Evolutionary conservation across 2,329 filamentous ascomycete genomes (phyloP), one percentile per base, ranked within the genome.

Genomic region (Colletotrichum spinosum): DNA sequence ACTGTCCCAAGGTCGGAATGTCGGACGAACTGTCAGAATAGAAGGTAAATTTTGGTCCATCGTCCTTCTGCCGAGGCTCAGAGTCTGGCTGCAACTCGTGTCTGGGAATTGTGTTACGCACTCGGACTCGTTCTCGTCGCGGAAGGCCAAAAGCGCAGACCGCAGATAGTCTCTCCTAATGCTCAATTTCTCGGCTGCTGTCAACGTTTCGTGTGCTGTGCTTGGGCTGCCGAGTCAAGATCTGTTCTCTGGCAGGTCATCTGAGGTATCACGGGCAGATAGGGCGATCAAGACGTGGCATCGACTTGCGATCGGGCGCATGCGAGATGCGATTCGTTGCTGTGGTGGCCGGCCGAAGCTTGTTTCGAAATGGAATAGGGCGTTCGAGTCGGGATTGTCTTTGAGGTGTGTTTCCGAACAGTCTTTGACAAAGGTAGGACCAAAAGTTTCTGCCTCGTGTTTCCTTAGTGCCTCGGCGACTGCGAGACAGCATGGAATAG

Each of bases 101-200:
- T 25, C 34, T 51, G 35, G 12, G 39, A n/a, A 49, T 33, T 57
- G 52, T 48, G 33, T 51, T 8, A 45, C 62, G 58, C 46, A 65
- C 58, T 65, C 62, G 58, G 58, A 65, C 62, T 65, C 62, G 58
- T 65, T 65, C 52, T 65, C 62, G 58, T 61, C 46, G 45, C 37
- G 50, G 46, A 35, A 46, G 13, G 51, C 58, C 46, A 55, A 62
- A 52, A 13, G 9, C 52, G 58, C 2, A 25, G 9, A 50, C 8
- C 9, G 41, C 37, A 33, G 15, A 2, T 33, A 48, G 58, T 33
- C 45, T 51, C 55, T 13, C 17, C 13, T 57, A 25, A 25, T 51
- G 41, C 25, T 17, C 45, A 10, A n/a, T 51, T 41, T 39, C 62
- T 65, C 57, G 56, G 56, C 52, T 61, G 57, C 50, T 54, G 55